Percentiles rank a stretch among this genome's conserved stretches.
phyloP scores from a whole-genome alignment of 2,329 filamentous ascomycete genomes.

The Fusarium praegraminearum region DNA sequence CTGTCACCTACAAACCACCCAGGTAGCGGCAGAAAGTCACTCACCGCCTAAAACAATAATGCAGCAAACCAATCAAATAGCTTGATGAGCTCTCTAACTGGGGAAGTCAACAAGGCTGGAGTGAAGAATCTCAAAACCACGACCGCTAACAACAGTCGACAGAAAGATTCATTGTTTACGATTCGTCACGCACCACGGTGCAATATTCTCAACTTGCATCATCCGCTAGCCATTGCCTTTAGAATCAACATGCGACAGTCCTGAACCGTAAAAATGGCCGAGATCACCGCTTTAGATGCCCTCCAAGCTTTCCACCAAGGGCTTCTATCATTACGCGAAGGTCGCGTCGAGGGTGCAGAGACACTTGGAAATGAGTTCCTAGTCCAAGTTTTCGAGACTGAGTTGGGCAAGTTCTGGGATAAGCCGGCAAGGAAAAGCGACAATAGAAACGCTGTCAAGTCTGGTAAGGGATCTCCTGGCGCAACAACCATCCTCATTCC shows the following conservation, averaged over 20 bases:
- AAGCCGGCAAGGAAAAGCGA: constrained; percentile 79
- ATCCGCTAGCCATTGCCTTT: constrained; percentile 33
- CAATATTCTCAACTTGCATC: constrained; percentile 41
- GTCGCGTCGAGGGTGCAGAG: constrained; percentile 70
- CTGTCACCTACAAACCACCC: constrained; percentile 3
- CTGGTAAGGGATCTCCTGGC: constrained; percentile 62
- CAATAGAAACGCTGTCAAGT: constrained; percentile 78
- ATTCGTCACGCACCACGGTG: constrained; percentile 43
- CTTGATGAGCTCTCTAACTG: constrained; percentile 36
- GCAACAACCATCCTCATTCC: constrained; percentile 8
- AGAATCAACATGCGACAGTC: constrained; percentile 61
- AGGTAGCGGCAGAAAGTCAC: constrained; percentile 51
- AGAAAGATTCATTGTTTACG: constrained; percentile 42
- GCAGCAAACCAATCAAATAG: constrained; percentile 44
- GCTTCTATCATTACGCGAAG: constrained; percentile 80
- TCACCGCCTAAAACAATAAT: constrained; percentile 17
- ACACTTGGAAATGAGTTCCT: constrained; percentile 78
- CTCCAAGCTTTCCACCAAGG: constrained; percentile 89
- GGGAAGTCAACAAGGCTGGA: constrained; percentile 49
- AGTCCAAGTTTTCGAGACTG: constrained; percentile 76
- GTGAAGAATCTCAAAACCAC: constrained; percentile 50
- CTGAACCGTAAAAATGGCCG: constrained; percentile 71
- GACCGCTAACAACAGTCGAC: constrained; percentile 42
- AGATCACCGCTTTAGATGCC: constrained; percentile 77
- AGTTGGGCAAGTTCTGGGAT: constrained; percentile 79